Evolutionary conservation across 2,329 filamentous ascomycete genomes (phyloP), one percentile per base, ranked within the genome.

Genomic region (Macrophomina tecta): DNA sequence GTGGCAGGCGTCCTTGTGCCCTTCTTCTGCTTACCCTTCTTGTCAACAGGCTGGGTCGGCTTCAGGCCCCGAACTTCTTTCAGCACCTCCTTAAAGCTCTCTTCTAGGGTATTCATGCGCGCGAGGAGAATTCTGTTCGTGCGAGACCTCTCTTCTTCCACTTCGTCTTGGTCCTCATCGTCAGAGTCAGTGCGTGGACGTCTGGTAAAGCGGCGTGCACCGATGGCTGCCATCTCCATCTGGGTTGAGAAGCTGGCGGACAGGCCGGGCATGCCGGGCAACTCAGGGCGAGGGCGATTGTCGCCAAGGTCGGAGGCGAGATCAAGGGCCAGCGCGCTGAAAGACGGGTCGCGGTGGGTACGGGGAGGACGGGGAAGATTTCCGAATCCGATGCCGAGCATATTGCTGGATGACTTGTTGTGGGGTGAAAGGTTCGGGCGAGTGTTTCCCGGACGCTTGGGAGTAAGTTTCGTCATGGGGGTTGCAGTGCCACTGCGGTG

Each of bases 61-160:
- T 77, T 78, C 76, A 87, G 80, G 69, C 88, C 87, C 69, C 91
- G 88, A 76, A 97, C 90, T 77, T 95, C 92, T 69, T 87, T 88
- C 66, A 93, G 87, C n/a, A 97, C 90, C 68, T 97, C 92, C 2
- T 91, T 86, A 77, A 98, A 94, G 14, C 93, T 91, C 78, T 97
- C 93, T 76, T 98, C 94, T 2, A 98, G 84, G 7, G 91, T 94
- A 77, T 95, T 95, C 93, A 97, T 97, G 40, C 93, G 85, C 8
- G 93, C 92, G 53, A 97, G 82, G 79, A 97, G 91, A 53, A 97
- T 85, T 66, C 92, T 87, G 71, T 90, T 86, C 74, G 91, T 78
- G 45, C 76, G 72, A 12, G 75, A 77, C 12, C 70, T 36, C 8
- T 68, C 68, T n/a, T 79, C 77, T 1, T 75, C 75, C 18, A 76